These are phyloP conservation scores for Jimgerdemannia flammicorona DNA, from an alignment of 192 early-diverging fungal genomes.

Conservation along the genomic window DNA sequence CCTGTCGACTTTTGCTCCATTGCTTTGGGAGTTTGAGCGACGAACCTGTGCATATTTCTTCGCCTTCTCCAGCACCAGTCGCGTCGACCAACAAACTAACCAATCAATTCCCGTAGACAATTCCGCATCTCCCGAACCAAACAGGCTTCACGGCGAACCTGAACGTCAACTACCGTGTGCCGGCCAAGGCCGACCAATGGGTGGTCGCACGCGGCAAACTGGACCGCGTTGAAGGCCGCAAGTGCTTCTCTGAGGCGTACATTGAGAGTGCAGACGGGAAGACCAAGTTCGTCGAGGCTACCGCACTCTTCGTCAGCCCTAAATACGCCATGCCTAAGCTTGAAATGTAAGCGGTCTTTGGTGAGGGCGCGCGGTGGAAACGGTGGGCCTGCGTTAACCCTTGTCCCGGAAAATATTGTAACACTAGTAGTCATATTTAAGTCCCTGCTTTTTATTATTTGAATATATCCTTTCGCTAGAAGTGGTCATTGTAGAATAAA, in stretches of 20 bases:
- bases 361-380: neutral
- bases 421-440: no score
- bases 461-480: no score
- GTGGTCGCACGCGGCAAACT: conserved; percentile 52
- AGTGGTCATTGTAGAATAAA: no score
- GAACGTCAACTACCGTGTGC: conserved; percentile 70
- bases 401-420: no score
- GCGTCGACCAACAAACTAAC: no score
- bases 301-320: conserved; percentile 61
- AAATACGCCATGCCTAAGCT: conserved; percentile 16
- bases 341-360: neutral
- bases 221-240: conserved; percentile 60
- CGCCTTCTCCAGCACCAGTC: neutral
- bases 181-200: conserved; percentile 59
- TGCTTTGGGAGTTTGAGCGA: no score
- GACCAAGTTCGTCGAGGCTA: conserved; percentile 54
- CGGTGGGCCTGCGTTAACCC: neutral
- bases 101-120: conserved; percentile 24
- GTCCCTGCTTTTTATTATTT: no score
- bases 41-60: neutral
- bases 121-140: conserved; percentile 58
- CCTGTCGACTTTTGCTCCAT: no score
- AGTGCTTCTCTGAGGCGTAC: conserved; percentile 59
- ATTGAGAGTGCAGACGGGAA: conserved; percentile 59
- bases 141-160: conserved; percentile 73